These are phyloP conservation scores for Peronospora destructor DNA, from an alignment of 352 stramenopile species.

Conservation along the genomic window DNA sequence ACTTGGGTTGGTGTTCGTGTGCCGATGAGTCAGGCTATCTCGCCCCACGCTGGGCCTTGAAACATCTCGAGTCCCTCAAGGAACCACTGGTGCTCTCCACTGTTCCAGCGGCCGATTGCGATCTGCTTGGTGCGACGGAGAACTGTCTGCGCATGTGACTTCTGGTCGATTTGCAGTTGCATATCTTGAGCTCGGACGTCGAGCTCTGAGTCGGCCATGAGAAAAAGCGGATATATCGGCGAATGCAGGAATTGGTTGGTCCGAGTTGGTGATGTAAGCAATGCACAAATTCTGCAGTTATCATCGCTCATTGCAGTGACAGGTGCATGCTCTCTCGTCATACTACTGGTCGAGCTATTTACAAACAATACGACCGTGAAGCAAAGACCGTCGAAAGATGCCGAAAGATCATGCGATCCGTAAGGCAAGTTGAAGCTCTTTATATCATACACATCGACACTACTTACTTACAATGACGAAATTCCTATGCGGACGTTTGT, in stretches of 20 bases:
- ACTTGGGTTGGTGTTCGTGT: conserved; percentile 80
- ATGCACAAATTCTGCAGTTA: not conserved
- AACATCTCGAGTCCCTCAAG: conserved; percentile 78
- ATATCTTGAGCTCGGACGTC: conserved; percentile 9
- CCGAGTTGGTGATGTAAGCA: not conserved
- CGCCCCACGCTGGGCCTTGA: conserved; percentile 68
- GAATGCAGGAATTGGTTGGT: conserved; percentile 11
- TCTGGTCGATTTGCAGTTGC: conserved; percentile 1
- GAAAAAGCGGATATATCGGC: conserved; percentile 7
- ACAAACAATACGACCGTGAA: conserved; percentile 25
- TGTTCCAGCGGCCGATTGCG: conserved; percentile 69
- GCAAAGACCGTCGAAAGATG: conserved; percentile 20
- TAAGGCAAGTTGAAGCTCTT: conserved; percentile 13
- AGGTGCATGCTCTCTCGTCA: not conserved
- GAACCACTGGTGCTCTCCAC: conserved; percentile 69
- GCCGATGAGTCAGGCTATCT: conserved; percentile 79
- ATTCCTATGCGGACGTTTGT: too few species aligned
- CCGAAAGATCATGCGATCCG: conserved; percentile 19
- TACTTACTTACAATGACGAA: too few species aligned
- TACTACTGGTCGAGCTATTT: not conserved
- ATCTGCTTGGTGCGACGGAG: conserved; percentile 45
- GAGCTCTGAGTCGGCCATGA: conserved; percentile 8
- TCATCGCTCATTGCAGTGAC: not conserved
- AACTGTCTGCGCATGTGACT: conserved; percentile 6
- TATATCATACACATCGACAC: conserved; percentile 4